These are phyloP conservation scores for Cardamine occulta DNA, from an alignment of 345 rosid genomes.

Conservation along the genomic window DNA sequence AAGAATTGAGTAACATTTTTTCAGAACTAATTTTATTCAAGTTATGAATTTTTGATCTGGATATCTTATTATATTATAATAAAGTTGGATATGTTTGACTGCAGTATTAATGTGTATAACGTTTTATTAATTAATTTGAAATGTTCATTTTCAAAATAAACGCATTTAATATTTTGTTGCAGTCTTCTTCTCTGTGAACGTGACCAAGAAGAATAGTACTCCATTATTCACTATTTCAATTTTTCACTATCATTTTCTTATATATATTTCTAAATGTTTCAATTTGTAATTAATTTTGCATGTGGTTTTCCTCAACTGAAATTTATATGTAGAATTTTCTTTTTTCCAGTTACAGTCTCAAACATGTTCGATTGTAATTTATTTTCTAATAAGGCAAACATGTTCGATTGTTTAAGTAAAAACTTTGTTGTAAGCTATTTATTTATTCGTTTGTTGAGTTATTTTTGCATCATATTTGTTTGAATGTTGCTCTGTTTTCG, in stretches of 20 bases:
- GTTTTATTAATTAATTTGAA: too few species aligned
- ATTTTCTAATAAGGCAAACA: too few species aligned
- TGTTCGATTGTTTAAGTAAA: background rate
- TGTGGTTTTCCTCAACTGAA: background rate
- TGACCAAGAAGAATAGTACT: background rate
- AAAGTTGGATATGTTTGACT: background rate
- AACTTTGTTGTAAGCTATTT: background rate
- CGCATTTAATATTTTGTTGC: background rate
- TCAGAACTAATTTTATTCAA: background rate
- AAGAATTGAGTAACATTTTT: background rate
- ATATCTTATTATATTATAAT: background rate
- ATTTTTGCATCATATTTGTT: background rate
- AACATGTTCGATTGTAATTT: background rate
- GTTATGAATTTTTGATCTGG: background rate
- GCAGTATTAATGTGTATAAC: too few species aligned
- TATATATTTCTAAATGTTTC: background rate
- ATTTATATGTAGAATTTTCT: background rate
- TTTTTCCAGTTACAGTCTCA: background rate
- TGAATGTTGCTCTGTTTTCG: background rate
- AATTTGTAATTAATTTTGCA: background rate
- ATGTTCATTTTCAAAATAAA: too few species aligned
- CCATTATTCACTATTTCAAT: too few species aligned
- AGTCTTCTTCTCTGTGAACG: background rate
- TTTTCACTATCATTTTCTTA: background rate
- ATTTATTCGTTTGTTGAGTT: background rate